Evolutionary conservation across 805 yeast genomes (phyloP), one percentile per base, ranked within the genome.

Genomic region (Debaryomyces prosopidis): DNA sequence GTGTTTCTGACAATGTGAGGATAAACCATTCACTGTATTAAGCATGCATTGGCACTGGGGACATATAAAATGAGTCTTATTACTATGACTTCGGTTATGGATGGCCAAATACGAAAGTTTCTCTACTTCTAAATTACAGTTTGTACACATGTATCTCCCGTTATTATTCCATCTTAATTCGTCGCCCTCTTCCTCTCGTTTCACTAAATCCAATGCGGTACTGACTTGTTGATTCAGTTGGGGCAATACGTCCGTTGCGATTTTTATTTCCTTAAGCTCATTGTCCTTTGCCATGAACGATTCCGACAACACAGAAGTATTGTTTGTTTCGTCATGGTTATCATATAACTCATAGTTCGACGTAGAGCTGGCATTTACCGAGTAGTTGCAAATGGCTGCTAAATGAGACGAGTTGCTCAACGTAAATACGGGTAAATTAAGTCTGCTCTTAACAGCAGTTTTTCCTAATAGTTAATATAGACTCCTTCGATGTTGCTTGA

Each of bases 1-100:
- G 16, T 48, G 47, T 16, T 37, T 39, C 20, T 42, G 39, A 19
- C 35, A 42, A 26, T 47, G 51, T 9, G n/a, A 26, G n/a, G 44
- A 37, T 7, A 47, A 28, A 4, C 28, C 28, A 10, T 27, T 20
- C 11, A 37, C 20, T 4, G 40, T 42, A 6, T 12, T 3, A 23
- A 38, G 9, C 3, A 15, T 17, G 23, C 33, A 23, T 14, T 34
- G 34, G 28, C 50, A 47, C n/a, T 37, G 15, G 8, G 37, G 14
- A 28, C 52, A 49, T n/a, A 33, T 30, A 39, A 26, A 49, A 14
- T 32, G 11, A 5, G 17, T 18, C 15, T 12, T 12, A 11, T 30
- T 20, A 23, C 35, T 23, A 31, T 48, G 45, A 28, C 34, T 39
- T 30, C 41, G 43, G 11, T 20, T 34, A 30, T 49, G 52, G 18